A percentile compares a stretch with the other conserved stretches of the same genome.
Conservation (phyloP, 1,139 yeast species). For the Diutina siamensis region DNA sequence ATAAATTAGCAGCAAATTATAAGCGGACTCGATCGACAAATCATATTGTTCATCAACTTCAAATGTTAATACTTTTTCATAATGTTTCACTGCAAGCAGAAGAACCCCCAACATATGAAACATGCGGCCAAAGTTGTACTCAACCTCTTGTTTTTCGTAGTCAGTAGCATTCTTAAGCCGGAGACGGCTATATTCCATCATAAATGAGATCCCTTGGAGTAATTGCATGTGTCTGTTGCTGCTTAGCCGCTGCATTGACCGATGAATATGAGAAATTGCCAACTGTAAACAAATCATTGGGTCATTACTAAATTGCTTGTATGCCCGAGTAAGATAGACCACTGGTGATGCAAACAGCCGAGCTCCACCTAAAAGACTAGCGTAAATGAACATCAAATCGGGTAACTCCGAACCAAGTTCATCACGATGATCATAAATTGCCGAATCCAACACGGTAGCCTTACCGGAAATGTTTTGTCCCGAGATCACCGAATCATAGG, state of each 20-base stretch:
- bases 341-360: slow-evolving; percentile 73
- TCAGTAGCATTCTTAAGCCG: slow-evolving; percentile 24
- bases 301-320: slow-evolving; percentile 53
- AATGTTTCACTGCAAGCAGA: slow-evolving; percentile 60
- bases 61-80: slow-evolving; percentile 47
- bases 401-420: slow-evolving; percentile 47
- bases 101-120: slow-evolving; percentile 76
- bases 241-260: slow-evolving; percentile 86
- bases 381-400: slow-evolving; percentile 63
- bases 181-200: slow-evolving; percentile 57
- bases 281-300: slow-evolving; percentile 67
- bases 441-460: slow-evolving; percentile 32
- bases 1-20: slow-evolving; percentile 68
- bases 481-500: slow-evolving; percentile 59
- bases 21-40: slow-evolving; percentile 70
- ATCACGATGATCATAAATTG: slow-evolving; percentile 19
- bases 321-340: slow-evolving; percentile 53
- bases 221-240: slow-evolving; percentile 78
- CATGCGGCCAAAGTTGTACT: slow-evolving; percentile 73
- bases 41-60: slow-evolving; percentile 27
- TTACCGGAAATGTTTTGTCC: slow-evolving; percentile 55
- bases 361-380: slow-evolving; percentile 71
- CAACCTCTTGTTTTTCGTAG: slow-evolving; percentile 63
- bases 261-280: slow-evolving; percentile 77
- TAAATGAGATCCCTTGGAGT: slow-evolving; percentile 71